Base-by-base conservation (phyloP, 176 grass and related monocot species). In the Pontederia paniculata region DNA sequence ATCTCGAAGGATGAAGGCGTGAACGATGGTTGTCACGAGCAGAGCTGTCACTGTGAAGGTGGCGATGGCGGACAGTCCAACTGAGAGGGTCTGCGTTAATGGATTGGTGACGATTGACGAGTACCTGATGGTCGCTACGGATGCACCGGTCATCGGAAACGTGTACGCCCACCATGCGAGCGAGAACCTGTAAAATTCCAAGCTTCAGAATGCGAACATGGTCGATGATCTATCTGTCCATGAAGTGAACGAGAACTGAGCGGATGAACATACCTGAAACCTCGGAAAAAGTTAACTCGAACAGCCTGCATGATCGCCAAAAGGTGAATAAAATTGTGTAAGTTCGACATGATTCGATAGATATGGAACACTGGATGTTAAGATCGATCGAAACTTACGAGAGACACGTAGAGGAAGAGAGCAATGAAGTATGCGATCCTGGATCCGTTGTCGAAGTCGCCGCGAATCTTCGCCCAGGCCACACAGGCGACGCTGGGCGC, bases 121-220 rank as follows among this genome's bases (percentile, higher is more conserved):
- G 77, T 98, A 91, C 8, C 71, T 91, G 44, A 91, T 88, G 0
- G 93, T 88, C 0, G 93, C 93, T 21, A 98, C 62, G 0, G 93
- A 74, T 18, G 78, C 83, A 9, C 76, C 72, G 12, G 93, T 91
- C 86, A 83, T 91, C 15, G 93, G 93, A 75, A 98, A 98, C 44
- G 93, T 97, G 63, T 98, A 98, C 0, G 93, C 93, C 93, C 93
- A 98, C 93, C 93, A 98, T 45, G 93, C 80, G 62, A 98, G 86
- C 23, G 93, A 98, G 80, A 98, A 98, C 42, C 77, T 80, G 19
- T 54, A 18, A 44, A 14, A 54, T n/a, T 3, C 8, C 25, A 12
- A 21, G 23, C 49, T 9, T 15, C 1, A 17, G 37, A 23, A 17
- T 52, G 53, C 6, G 10, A 20, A 8, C 11, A 53, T 61, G 15